Evolutionary conservation across 2,329 filamentous ascomycete species (phyloP).

Genomic region (Arthrobotrys entomopaga): DNA sequence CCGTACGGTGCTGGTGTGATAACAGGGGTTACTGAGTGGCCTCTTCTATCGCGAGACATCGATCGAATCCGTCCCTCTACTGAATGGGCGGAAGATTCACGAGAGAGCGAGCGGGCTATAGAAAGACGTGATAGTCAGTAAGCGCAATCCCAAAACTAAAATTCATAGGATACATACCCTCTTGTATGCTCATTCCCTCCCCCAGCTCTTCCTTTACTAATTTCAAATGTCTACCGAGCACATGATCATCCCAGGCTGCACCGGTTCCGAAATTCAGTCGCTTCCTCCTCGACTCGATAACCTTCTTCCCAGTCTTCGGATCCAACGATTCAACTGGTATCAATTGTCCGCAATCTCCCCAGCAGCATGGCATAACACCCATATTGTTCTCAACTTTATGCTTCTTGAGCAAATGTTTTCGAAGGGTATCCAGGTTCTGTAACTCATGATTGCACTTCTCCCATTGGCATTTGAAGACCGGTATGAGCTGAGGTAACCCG

Average conservation of each 20-base stretch:
- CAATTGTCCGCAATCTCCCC: conserved; percentile 62
- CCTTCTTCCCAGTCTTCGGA: conserved; percentile 51
- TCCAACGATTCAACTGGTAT: conserved; percentile 56
- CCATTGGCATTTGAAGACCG: conserved; percentile 70
- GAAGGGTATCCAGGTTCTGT: conserved; percentile 71
- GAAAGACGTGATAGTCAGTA: not conserved
- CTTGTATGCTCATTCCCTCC: conserved; percentile 56
- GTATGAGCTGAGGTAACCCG: not conserved
- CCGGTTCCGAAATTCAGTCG: conserved; percentile 57
- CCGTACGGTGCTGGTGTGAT: conserved; percentile 56
- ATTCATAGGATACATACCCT: conserved; percentile 14
- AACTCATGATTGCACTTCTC: conserved; percentile 68
- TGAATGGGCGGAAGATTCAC: conserved; percentile 54
- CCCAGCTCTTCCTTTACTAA: conserved; percentile 55
- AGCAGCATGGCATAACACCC: conserved; percentile 64
- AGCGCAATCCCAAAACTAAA: not conserved
- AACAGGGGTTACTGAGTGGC: conserved; percentile 56
- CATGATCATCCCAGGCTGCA: conserved; percentile 57
- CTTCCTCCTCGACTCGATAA: conserved; percentile 39
- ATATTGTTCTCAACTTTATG: conserved; percentile 64
- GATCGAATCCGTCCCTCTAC: conserved; percentile 42
- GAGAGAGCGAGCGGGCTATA: conserved; percentile 48
- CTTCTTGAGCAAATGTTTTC: conserved; percentile 69
- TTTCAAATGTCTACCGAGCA: conserved; percentile 56
- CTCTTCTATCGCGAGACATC: conserved; percentile 55